Evolutionary conservation across 306 rosid species (phyloP).

Genomic region (Medicago lupulina): DNA sequence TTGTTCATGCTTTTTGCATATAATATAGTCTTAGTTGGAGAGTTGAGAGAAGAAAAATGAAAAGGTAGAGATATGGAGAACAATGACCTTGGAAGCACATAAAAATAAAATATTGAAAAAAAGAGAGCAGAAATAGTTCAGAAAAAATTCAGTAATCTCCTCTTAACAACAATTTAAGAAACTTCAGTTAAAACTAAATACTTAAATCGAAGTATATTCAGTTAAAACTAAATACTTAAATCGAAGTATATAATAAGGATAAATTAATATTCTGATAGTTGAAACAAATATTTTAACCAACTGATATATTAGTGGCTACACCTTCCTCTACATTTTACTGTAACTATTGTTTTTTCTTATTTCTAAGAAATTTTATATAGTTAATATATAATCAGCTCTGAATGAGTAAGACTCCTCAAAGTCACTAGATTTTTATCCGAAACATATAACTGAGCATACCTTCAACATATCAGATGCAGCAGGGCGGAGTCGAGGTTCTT

Average conservation of each 20-base stretch:
- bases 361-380: not conserved
- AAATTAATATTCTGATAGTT: not conserved
- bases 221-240: constrained; percentile 7
- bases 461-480: constrained; percentile 95
- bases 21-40: not conserved
- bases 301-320: constrained; percentile 12
- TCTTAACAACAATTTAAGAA: not conserved
- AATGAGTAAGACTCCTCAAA: constrained; percentile 17
- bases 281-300: constrained; percentile 1
- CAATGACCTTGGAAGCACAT: not conserved
- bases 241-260: not conserved
- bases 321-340: not conserved
- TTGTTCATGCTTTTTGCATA: not conserved
- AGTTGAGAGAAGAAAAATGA: not conserved
- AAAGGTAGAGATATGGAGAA: not conserved
- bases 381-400: constrained; percentile 22
- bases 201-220: not conserved
- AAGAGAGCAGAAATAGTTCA: not conserved
- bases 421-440: constrained; percentile 15
- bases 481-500: constrained; percentile 96
- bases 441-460: constrained; percentile 55
- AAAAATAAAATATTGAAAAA: not conserved
- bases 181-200: constrained; percentile 1
- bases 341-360: not conserved
- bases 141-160: not conserved